Percentiles rank a stretch among this genome's conserved stretches.
phyloP scores from a whole-genome alignment of 2,329 filamentous ascomycete genomes.

The Penicillium sp. region DNA sequence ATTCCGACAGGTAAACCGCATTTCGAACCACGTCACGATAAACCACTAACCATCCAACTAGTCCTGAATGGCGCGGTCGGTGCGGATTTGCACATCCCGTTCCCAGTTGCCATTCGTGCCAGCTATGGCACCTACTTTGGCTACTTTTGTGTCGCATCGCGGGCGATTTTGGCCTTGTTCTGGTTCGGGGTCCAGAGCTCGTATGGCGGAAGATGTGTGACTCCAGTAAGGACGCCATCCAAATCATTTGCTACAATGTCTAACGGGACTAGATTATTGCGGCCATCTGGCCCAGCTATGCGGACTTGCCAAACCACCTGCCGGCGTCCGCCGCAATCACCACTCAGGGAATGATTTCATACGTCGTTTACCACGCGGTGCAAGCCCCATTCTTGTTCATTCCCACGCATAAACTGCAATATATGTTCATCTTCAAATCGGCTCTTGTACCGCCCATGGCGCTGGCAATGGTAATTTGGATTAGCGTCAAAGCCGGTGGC shows the following conservation, averaged over 20 bases:
- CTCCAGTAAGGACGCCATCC: neutral
- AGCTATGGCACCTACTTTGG: slow-evolving; percentile 8
- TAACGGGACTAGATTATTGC: neutral
- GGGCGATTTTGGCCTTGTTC: slow-evolving; percentile 4
- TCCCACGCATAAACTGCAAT: slow-evolving; percentile 4
- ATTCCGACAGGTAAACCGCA: neutral
- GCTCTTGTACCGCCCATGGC: slow-evolving; percentile 8
- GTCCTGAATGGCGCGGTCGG: slow-evolving; percentile 7
- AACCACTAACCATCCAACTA: neutral
- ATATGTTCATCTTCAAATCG: slow-evolving; percentile 12
- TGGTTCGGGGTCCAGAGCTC: slow-evolving; percentile 12
- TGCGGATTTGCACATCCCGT: slow-evolving; percentile 2
- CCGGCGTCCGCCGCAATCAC: slow-evolving; percentile 8
- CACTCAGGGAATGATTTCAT: slow-evolving; percentile 12
- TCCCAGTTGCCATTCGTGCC: slow-evolving; percentile 7
- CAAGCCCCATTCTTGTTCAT: slow-evolving; percentile 9
- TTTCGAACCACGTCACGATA: neutral
- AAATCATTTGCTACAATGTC: neutral
- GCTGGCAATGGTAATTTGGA: slow-evolving; percentile 9
- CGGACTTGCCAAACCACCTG: slow-evolving; percentile 6
- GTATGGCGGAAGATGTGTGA: slow-evolving; percentile 7
- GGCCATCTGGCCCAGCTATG: slow-evolving; percentile 8
- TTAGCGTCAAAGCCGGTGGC: slow-evolving; percentile 3
- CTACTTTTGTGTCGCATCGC: slow-evolving; percentile 7
- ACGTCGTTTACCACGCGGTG: slow-evolving; percentile 1